Percentiles rank a stretch among this genome's conserved stretches.
phyloP scores from a whole-genome alignment of 805 yeast genomes.

The Kregervanrija pseudodelftensis region DNA sequence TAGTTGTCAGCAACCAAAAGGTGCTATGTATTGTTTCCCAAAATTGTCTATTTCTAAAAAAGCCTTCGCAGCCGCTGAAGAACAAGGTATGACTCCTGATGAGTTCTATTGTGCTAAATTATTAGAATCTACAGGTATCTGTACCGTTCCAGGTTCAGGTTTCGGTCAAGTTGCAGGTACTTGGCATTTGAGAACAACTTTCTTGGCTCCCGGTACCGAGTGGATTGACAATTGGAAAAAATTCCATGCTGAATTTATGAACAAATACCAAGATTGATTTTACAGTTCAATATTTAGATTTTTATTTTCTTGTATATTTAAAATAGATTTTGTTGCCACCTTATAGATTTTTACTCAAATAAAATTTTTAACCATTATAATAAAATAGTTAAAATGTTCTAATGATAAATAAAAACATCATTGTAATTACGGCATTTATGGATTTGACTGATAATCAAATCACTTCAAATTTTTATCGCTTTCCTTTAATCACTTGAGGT shows the following conservation, averaged over 20 bases:
- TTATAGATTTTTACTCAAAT: too few species aligned
- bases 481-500: too few species aligned
- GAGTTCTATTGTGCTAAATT: conserved; percentile 83
- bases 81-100: conserved; percentile 58
- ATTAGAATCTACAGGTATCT: conserved; percentile 84
- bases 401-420: too few species aligned
- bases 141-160: conserved; percentile 97
- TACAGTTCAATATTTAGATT: not conserved
- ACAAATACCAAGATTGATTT: conserved; percentile 33
- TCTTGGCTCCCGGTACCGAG: conserved; percentile 89
- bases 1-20: conserved; percentile 82
- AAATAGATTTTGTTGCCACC: too few species aligned
- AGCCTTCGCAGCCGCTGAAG: conserved; percentile 56
- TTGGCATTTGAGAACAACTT: conserved; percentile 91
- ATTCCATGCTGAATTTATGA: conserved; percentile 72
- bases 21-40: conserved; percentile 98
- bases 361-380: too few species aligned
- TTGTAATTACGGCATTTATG: too few species aligned
- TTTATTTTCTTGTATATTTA: not conserved
- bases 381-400: too few species aligned
- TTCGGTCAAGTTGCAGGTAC: conserved; percentile 91
- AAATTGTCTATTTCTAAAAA: conserved; percentile 55
- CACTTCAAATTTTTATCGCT: too few species aligned
- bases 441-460: too few species aligned
- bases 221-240: conserved; percentile 75